phyloP scores from a whole-genome alignment of 768 basidiomycete genomes.

The Russula virescens region DNA sequence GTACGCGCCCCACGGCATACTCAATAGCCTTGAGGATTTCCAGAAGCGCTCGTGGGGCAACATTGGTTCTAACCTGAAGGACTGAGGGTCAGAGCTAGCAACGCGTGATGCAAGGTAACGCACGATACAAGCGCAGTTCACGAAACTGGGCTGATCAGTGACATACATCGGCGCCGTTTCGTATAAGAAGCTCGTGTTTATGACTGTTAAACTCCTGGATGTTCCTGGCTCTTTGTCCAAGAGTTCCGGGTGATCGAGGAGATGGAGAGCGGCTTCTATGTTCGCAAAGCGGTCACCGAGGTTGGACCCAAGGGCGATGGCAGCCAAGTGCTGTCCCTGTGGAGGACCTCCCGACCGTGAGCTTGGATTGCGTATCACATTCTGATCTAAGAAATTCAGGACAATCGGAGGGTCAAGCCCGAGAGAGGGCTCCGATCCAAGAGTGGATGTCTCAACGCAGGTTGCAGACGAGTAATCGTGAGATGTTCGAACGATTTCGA shows the following conservation, averaged over 20 bases:
- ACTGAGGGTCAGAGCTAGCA: neutral
- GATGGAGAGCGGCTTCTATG: slow-evolving; percentile 68
- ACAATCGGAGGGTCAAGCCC: slow-evolving; percentile 8
- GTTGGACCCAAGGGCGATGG: slow-evolving; percentile 86
- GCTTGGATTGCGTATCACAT: neutral
- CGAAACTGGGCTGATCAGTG: slow-evolving; percentile 79
- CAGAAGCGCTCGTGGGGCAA: slow-evolving; percentile 56
- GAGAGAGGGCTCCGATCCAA: slow-evolving; percentile 3
- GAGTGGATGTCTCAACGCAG: neutral
- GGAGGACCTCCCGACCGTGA: neutral
- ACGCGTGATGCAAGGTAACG: slow-evolving; percentile 28
- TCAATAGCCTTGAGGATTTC: slow-evolving; percentile 69
- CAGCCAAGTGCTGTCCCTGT: slow-evolving; percentile 36
- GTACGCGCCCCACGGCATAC: slow-evolving; percentile 64
- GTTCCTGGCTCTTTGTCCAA: slow-evolving; percentile 25
- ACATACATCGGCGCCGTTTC: slow-evolving; percentile 97
- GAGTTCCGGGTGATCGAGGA: slow-evolving; percentile 50
- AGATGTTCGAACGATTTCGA: slow-evolving; percentile 49
- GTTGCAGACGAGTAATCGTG: slow-evolving; percentile 33
- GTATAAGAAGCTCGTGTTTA: slow-evolving; percentile 86
- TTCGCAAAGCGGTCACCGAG: slow-evolving; percentile 82
- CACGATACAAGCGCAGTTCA: slow-evolving; percentile 90
- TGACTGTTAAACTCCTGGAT: slow-evolving; percentile 35
- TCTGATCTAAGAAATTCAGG: neutral
- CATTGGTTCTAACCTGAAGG: slow-evolving; percentile 67